Percentiles rank a stretch among this genome's conserved stretches.
These are phyloP conservation scores for Penicillium cataractarum DNA, from an alignment of 495 filamentous ascomycete genomes.

Conservation along the genomic window DNA sequence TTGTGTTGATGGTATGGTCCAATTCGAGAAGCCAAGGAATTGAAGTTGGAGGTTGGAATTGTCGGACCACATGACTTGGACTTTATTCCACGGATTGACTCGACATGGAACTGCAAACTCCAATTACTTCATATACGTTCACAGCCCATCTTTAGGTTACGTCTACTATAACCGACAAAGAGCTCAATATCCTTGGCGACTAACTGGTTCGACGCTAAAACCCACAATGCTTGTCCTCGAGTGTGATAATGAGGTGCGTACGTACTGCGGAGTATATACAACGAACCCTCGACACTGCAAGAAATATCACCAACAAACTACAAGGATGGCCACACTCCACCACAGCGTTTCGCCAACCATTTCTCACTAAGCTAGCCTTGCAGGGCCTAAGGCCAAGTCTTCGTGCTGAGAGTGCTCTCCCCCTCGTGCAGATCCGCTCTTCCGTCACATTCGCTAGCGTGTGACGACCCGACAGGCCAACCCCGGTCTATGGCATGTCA, in stretches of 20 bases:
- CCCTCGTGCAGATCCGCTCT: constrained; percentile 39
- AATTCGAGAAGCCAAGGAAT: not conserved
- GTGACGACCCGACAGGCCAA: constrained; percentile 41
- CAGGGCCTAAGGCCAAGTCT: constrained; percentile 10
- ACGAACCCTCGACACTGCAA: constrained; percentile 4
- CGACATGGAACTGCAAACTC: not conserved
- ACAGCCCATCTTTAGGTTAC: not conserved
- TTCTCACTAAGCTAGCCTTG: constrained; percentile 12
- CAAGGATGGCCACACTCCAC: constrained; percentile 16
- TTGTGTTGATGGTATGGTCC: not conserved
- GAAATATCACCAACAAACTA: constrained; percentile 2
- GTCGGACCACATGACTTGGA: constrained; percentile 7
- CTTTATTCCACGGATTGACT: too few species aligned
- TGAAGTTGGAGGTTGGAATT: not conserved
- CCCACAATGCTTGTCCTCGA: not conserved
- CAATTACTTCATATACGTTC: not conserved
- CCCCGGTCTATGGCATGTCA: constrained; percentile 26
- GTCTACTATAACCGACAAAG: not conserved
- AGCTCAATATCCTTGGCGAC: not conserved
- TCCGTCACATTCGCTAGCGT: constrained; percentile 48
- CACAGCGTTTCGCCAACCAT: constrained; percentile 23
- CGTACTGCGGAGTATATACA: not conserved
- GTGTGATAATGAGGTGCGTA: not conserved
- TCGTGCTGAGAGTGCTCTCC: constrained; percentile 14
- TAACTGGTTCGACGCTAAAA: not conserved